Evolutionary conservation across 352 stramenopile genomes (phyloP).

Genomic region (Phytophthora kernoviae): DNA sequence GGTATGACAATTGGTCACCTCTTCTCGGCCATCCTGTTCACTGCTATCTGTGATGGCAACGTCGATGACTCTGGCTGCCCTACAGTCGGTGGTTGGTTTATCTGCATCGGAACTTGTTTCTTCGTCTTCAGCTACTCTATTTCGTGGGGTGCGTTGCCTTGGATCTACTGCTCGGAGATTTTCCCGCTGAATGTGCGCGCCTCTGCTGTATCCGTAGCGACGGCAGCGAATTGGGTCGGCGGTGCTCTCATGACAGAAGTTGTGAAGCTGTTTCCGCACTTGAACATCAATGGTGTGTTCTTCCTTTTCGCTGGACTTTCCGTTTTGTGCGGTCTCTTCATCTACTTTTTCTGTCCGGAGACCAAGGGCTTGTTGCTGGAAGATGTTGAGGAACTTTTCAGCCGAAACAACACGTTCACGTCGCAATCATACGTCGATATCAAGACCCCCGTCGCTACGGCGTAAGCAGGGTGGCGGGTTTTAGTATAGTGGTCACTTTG

Average conservation of each 20-base stretch:
- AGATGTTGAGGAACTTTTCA: conserved; percentile 33
- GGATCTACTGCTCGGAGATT: conserved; percentile 63
- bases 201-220: conserved; percentile 44
- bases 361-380: conserved; percentile 34
- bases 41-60: conserved; percentile 32
- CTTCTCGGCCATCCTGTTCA: conserved; percentile 43
- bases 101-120: conserved; percentile 39
- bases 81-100: conserved; percentile 41
- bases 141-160: conserved; percentile 41
- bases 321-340: conserved; percentile 16
- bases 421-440: conserved; percentile 30
- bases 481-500: conserved; percentile 25
- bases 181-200: conserved; percentile 56
- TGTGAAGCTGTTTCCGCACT: conserved; percentile 29
- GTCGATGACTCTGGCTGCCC: conserved; percentile 33
- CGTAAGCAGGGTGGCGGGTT: conserved; percentile 11
- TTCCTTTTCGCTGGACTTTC: conserved; percentile 27
- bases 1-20: conserved; percentile 45
- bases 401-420: conserved; percentile 19
- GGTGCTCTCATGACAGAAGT: conserved; percentile 43
- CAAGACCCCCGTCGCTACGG: conserved; percentile 28
- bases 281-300: conserved; percentile 38
- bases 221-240: conserved; percentile 47
- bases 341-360: conserved; percentile 34
- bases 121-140: conserved; percentile 45